phyloP scores from a whole-genome alignment of 2,329 filamentous ascomycete species.

The Aspergillus sp. region DNA sequence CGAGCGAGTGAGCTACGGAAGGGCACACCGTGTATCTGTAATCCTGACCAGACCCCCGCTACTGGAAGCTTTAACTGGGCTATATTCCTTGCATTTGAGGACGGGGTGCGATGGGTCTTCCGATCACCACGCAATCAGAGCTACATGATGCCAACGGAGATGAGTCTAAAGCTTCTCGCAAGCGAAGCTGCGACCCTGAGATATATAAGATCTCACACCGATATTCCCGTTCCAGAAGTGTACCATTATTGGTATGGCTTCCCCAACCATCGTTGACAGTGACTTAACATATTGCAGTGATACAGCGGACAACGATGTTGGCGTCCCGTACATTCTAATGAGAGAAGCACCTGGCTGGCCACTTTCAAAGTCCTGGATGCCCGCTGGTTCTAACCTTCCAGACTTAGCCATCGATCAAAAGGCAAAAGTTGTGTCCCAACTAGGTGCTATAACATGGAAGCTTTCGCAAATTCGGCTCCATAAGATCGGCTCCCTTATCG shows the following conservation, averaged over 20 bases:
- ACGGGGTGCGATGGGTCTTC: slow-evolving; percentile 31
- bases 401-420: slow-evolving; percentile 12
- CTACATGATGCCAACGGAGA: slow-evolving; percentile 12
- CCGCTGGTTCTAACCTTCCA: slow-evolving; percentile 9
- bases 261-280: background rate
- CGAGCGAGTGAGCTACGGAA: slow-evolving; percentile 18
- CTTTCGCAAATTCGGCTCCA: slow-evolving; percentile 27
- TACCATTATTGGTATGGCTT: slow-evolving; percentile 23
- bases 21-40: slow-evolving; percentile 17
- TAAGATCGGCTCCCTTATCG: slow-evolving; percentile 28
- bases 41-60: slow-evolving; percentile 23
- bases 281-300: slow-evolving; percentile 9
- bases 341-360: slow-evolving; percentile 30
- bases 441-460: slow-evolving; percentile 23
- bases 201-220: slow-evolving; percentile 28
- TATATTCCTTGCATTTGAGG: slow-evolving; percentile 30
- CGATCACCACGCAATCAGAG: slow-evolving; percentile 21
- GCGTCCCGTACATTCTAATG: slow-evolving; percentile 34
- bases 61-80: slow-evolving; percentile 32
- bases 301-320: slow-evolving; percentile 25
- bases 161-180: slow-evolving; percentile 23
- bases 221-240: slow-evolving; percentile 33
- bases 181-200: slow-evolving; percentile 32
- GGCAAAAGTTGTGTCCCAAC: slow-evolving; percentile 25
- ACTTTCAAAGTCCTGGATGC: slow-evolving; percentile 22